Base-by-base conservation (phyloP, 2,329 filamentous ascomycete species). In the Arthrobotrys megalospora region DNA sequence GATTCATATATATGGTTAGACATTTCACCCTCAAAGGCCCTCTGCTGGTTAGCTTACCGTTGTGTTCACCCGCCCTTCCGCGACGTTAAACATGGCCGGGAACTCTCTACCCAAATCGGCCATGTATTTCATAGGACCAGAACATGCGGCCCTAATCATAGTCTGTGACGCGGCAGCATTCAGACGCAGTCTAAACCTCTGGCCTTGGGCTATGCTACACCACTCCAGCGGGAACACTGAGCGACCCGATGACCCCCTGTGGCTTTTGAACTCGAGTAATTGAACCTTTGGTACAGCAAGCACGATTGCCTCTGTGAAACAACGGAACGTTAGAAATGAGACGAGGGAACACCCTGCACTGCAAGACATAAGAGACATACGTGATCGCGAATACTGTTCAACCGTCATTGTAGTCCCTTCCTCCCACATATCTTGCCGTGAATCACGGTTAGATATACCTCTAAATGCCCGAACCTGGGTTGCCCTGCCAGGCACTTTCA, bases 171-270 rank as follows among this genome's bases (percentile, higher is more conserved):
- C 72, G 0, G 6, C 1, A 4, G 21, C 24, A 41, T 41, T 64
- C n/a, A 76, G 47, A 6, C 41, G 43, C 0, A 60, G 16, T 45
- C 21, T 64, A 11, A 55, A 76, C 43, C 38, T 55, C 38, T 76
- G 72, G 19, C 72, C 64, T 14, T 45, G 36, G 2, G 60, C 65
- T n/a, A 69, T 32, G 11, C 12, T 45, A 24, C 72, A 76, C 28
- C 62, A 36, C 24, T 76, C 72, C 4, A 69, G 1, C 1, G 72
- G 72, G 14, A 60, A 60, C 34, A n/a, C 24, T n/a, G 14, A 60
- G 6, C 36, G 55, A 21, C 3, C 16, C 5, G 55, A 6, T n/a
- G 34, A 24, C 12, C 55, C 55, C 2, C n/a, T 28, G 12, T 16
- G 45, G 3, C 28, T 19, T 11, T 41, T 52, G 47, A 66, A 52